Conservation (phyloP, 441 rosid species). For the Pelargonium cotyledonis region DNA sequence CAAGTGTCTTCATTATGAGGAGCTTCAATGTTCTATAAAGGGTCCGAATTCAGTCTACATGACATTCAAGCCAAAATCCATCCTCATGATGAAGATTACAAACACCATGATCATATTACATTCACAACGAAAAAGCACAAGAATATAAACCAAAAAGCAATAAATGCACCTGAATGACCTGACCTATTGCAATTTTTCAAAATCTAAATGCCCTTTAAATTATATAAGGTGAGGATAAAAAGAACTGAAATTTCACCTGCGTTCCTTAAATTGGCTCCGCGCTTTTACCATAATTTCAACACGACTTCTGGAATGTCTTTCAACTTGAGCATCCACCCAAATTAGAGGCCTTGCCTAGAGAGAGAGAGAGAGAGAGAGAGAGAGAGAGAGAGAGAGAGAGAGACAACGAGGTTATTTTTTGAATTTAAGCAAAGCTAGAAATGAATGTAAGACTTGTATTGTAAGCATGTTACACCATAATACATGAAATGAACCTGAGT, state of each 20-base stretch:
- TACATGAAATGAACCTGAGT: constrained; percentile 54
- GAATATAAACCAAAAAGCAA: too few species aligned
- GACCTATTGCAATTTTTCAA: not conserved
- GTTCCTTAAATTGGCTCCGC: constrained; percentile 97
- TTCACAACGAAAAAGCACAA: too few species aligned
- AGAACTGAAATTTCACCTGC: constrained; percentile 45
- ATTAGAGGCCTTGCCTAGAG: constrained; percentile 88
- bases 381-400: not conserved
- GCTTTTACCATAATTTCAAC: constrained; percentile 92
- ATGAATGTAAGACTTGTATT: not conserved
- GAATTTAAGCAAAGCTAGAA: constrained; percentile 1
- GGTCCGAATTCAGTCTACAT: too few species aligned
- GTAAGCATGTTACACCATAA: not conserved
- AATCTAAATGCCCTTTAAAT: not conserved
- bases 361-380: not conserved
- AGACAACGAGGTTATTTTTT: constrained; percentile 2
- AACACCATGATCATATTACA: too few species aligned
- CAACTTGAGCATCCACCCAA: constrained; percentile 99
- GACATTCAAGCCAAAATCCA: too few species aligned
- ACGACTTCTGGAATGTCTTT: constrained; percentile 96
- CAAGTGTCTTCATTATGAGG: too few species aligned
- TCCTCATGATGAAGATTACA: too few species aligned
- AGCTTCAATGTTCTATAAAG: too few species aligned
- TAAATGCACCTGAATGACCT: too few species aligned
- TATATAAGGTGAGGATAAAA: not conserved